Base-by-base conservation (phyloP, 2,329 filamentous ascomycete species). In the Metarhizium brunneum region DNA sequence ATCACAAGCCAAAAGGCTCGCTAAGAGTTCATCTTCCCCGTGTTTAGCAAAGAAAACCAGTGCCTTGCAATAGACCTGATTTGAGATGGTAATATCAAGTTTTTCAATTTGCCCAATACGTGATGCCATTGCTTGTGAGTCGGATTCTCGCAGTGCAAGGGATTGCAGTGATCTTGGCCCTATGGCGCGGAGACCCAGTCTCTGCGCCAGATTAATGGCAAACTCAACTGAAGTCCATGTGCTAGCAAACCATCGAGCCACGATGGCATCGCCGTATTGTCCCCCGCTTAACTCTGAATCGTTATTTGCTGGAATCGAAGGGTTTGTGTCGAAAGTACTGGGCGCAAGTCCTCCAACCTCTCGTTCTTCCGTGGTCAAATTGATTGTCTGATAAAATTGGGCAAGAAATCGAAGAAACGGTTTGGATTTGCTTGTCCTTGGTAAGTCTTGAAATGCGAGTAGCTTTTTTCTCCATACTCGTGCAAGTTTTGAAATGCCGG, bases 191-290 rank as follows among this genome's bases (percentile, higher is more conserved):
- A 95, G 74, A 2, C 88, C 88, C 53, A 95, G 80, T 63, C 87
- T 82, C 55, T 80, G 77, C 18, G 94, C 73, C 6, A 88, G 79
- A 38, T 81, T 81, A 54, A 95, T 82, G 30, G 90, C 83, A 60
- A 86, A 81, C 55, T 92, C 84, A 10, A 91, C 75, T 1, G 85
- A 82, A 25, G 94, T 79, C 68, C 88, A 87, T 18, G 73, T 73
- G 56, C 77, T 85, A 10, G 91, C 91, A 66, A 96, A 92, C 73
- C 90, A 84, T 59, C 85, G 82, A n/a, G 91, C 87, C 18, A 88
- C 86, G 35, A 95, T 86, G 59, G 84, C 62, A 51, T 71, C 69
- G 47, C 63, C 66, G 40, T 64, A 66, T 18, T 61, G 62, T 20
- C 64, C 60, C 55, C 58, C 61, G 25, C 56, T 35, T 35, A 45